Percentiles rank a stretch among this genome's conserved stretches.
Evolutionary conservation across 768 basidiomycete genomes (phyloP).

Genomic region (Tulasnella sp.): DNA sequence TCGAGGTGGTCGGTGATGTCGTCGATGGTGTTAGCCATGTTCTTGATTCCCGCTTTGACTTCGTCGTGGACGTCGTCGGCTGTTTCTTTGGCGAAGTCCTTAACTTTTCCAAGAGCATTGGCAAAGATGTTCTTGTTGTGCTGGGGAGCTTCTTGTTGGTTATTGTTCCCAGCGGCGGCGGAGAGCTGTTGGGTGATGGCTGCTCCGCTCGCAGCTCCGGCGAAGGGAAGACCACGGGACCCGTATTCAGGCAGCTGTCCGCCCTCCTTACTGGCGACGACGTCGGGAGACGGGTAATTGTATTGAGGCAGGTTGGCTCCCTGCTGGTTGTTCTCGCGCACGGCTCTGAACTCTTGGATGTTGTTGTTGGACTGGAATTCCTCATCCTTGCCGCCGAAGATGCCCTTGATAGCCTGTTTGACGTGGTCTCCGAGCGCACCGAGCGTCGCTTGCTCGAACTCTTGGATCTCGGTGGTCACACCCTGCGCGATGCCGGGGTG

Average conservation of each 20-base stretch:
- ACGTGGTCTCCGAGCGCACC: not conserved
- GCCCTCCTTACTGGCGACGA: not conserved
- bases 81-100: not conserved
- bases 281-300: conserved; percentile 3
- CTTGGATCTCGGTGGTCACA: not conserved
- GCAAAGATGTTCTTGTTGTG: conserved; percentile 2
- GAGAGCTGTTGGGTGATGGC: not conserved
- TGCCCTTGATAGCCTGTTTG: conserved; percentile 4
- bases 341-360: conserved; percentile 7
- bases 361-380: conserved; percentile 6
- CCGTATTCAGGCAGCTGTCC: conserved; percentile 3
- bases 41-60: not conserved
- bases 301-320: conserved; percentile 9
- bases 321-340: not conserved
- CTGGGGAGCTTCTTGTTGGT: not conserved
- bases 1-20: conserved; percentile 5
- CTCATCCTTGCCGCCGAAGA: not conserved
- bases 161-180: not conserved
- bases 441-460: not conserved
- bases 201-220: not conserved
- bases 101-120: not conserved
- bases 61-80: not conserved
- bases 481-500: not conserved
- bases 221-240: conserved; percentile 7
- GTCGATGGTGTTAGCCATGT: not conserved